Evolutionary conservation across 2,329 filamentous ascomycete genomes (phyloP).

Genomic region (Berkeleyomyces basicola): DNA sequence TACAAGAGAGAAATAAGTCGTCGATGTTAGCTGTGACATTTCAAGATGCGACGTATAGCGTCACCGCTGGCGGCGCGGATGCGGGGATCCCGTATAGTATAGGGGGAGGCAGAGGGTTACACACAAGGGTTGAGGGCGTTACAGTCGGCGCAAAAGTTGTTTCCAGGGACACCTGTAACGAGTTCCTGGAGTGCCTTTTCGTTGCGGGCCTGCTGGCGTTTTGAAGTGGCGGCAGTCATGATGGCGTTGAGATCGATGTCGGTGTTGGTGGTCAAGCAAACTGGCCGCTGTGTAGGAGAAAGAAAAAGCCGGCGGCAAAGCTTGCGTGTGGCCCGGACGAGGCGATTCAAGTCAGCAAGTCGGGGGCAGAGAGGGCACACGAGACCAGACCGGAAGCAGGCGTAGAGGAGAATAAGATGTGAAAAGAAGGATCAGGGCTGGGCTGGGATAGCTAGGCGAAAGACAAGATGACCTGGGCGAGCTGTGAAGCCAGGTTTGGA

Average conservation of each 20-base stretch:
- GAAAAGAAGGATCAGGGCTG: background rate
- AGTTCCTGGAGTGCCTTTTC: constrained; percentile 83
- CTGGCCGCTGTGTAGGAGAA: background rate
- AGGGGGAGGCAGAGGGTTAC: constrained; percentile 19
- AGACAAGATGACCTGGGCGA: background rate
- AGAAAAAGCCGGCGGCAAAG: background rate
- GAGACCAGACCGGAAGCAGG: background rate
- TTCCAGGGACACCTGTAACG: constrained; percentile 66
- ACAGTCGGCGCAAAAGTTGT: constrained; percentile 90
- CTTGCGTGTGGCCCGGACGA: background rate
- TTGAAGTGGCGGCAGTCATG: constrained; percentile 24
- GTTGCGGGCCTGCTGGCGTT: constrained; percentile 95
- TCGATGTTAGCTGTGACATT: constrained; percentile 14
- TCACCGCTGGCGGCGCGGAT: background rate
- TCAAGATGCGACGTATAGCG: no score
- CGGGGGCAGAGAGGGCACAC: background rate
- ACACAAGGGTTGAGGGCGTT: constrained; percentile 77
- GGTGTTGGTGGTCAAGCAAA: background rate
- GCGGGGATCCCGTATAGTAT: background rate
- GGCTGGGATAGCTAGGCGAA: background rate
- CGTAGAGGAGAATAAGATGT: background rate
- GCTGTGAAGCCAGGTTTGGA: background rate
- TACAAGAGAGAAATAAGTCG: constrained; percentile 22
- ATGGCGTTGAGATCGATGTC: constrained; percentile 1
- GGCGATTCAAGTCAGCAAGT: background rate